Percentiles rank a stretch among this genome's conserved stretches.
These are phyloP conservation scores for Saccharomycopsis schoenii DNA, from an alignment of 805 yeast genomes.

Conservation along the genomic window DNA sequence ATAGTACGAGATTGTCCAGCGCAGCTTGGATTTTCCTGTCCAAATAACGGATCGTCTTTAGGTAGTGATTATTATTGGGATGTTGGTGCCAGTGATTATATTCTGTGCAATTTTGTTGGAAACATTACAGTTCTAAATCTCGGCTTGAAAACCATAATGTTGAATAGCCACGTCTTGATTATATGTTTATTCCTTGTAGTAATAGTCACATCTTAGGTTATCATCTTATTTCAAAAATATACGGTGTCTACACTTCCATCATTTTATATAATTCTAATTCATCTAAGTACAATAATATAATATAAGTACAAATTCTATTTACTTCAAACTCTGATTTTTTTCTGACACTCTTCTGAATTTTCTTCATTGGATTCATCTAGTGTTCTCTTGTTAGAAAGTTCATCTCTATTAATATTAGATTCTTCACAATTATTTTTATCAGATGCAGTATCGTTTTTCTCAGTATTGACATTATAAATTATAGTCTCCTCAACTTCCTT, in stretches of 20 bases:
- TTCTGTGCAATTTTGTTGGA: slow-evolving; percentile 16
- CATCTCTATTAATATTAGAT: not conserved
- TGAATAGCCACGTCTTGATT: not conserved
- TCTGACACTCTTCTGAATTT: not conserved
- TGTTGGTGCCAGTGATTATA: slow-evolving; percentile 1
- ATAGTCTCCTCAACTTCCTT: not conserved
- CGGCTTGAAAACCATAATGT: not conserved
- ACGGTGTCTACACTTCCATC: not conserved
- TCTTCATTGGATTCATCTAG: not conserved
- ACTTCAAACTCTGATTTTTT: not conserved
- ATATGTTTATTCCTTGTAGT: not conserved
- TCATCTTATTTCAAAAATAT: not conserved
- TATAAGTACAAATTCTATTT: no score
- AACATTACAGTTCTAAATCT: not conserved
- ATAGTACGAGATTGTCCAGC: slow-evolving; percentile 81
- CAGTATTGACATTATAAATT: not conserved
- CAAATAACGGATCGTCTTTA: slow-evolving; percentile 25
- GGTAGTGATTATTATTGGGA: slow-evolving; percentile 14
- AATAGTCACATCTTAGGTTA: not conserved
- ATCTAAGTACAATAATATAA: no score
- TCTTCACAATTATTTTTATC: not conserved
- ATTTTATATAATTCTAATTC: not conserved
- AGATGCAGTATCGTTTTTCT: not conserved
- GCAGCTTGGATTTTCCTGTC: slow-evolving; percentile 67
- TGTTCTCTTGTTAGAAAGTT: not conserved